phyloP scores from a whole-genome alignment of 306 rosid species.

The Ormosia emarginata region DNA sequence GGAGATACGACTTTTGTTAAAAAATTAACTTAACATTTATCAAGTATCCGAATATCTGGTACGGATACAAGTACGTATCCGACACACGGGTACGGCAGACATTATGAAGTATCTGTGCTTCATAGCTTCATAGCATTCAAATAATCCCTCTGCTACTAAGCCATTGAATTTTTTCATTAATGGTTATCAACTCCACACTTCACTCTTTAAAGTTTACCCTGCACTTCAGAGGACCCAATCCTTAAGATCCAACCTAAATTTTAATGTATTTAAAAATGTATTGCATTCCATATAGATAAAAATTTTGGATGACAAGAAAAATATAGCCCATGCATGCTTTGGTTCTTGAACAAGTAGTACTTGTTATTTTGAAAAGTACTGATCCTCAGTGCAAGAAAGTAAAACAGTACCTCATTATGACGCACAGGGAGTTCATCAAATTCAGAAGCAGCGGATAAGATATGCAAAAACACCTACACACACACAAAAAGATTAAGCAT shows the following conservation, averaged over 20 bases:
- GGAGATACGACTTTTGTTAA: too few species aligned
- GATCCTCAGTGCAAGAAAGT: not conserved
- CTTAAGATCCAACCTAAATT: not conserved
- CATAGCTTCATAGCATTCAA: too few species aligned
- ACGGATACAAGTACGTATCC: too few species aligned
- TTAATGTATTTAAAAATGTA: not conserved
- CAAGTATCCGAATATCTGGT: too few species aligned
- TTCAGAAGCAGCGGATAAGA: slow-evolving; percentile 90
- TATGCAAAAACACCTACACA: slow-evolving; percentile 78
- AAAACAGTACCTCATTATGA: slow-evolving; percentile 75
- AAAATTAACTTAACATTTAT: too few species aligned
- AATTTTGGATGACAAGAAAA: not conserved
- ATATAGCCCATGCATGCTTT: not conserved
- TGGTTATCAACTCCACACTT: not conserved
- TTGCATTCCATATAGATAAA: not conserved
- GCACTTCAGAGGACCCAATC: not conserved
- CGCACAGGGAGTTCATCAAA: slow-evolving; percentile 95
- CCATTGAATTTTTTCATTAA: not conserved
- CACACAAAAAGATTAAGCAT: not conserved
- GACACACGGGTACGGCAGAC: too few species aligned
- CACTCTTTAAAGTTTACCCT: not conserved
- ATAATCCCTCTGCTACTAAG: not conserved
- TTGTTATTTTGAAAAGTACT: not conserved
- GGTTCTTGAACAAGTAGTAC: not conserved
- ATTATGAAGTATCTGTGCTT: too few species aligned